Percentiles rank a stretch among this genome's conserved stretches.
Conservation (phyloP, 2,329 filamentous ascomycete species). For the Cladosporium austrohemisphaericum region DNA sequence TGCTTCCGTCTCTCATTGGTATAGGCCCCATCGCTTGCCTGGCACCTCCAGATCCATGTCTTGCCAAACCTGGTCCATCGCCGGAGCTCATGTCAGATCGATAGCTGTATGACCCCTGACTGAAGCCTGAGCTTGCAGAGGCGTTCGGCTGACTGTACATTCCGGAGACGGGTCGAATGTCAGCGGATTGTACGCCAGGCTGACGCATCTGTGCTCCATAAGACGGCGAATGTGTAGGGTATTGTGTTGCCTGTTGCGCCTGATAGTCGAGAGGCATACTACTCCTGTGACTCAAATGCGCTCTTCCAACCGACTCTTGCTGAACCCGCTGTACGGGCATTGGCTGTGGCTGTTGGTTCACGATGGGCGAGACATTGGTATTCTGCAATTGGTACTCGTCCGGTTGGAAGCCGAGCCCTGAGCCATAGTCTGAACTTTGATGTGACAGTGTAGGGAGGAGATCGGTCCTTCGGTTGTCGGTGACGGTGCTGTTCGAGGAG, state of each 20-base stretch:
- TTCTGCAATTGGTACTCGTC: conserved; percentile 35
- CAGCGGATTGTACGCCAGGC: conserved; percentile 28
- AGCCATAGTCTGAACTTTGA: conserved; percentile 33
- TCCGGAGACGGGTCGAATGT: conserved; percentile 40
- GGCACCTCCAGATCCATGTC: conserved; percentile 62
- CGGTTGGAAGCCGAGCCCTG: conserved; percentile 40
- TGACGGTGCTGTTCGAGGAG: conserved; percentile 37
- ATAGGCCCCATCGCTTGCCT: conserved; percentile 57
- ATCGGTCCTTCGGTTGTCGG: conserved; percentile 33
- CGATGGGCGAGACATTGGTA: conserved; percentile 18
- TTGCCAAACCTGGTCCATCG: conserved; percentile 50
- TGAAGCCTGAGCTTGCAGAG: conserved; percentile 43
- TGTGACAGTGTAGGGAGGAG: conserved; percentile 35
- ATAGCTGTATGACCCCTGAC: conserved; percentile 45
- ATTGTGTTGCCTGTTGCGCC: conserved; percentile 37
- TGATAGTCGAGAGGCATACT: conserved; percentile 43
- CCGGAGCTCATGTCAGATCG: conserved; percentile 39
- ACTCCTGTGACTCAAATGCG: conserved; percentile 40
- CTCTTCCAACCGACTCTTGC: conserved; percentile 9
- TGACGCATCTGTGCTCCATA: conserved; percentile 24
- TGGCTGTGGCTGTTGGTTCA: conserved; percentile 3
- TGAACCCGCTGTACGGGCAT: conserved; percentile 4
- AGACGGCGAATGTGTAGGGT: conserved; percentile 20
- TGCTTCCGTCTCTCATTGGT: conserved; percentile 63
- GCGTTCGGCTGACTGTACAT: conserved; percentile 49